Conservation (phyloP, 2,329 filamentous ascomycete species). For the Diatrype stigma region DNA sequence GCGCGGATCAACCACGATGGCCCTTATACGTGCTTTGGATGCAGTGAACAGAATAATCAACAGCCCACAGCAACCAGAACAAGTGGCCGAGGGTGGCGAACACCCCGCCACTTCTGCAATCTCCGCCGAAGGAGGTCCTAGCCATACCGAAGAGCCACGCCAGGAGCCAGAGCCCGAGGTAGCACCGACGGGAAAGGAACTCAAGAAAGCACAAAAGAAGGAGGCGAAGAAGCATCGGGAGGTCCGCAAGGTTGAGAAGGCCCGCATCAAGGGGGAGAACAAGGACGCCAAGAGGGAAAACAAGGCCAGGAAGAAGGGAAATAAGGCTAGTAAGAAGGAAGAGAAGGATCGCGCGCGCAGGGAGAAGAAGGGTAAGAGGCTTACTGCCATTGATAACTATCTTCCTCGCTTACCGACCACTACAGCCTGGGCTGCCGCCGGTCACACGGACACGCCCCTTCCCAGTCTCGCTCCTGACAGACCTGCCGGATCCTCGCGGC, state of each 20-base stretch:
- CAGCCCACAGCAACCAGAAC: neutral
- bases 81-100: neutral
- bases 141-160: neutral
- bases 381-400: neutral
- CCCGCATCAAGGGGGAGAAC: constrained; percentile 9
- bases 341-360: neutral
- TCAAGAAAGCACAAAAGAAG: neutral
- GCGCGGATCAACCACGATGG: neutral
- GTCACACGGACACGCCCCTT: neutral
- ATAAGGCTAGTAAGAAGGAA: constrained; percentile 3
- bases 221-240: constrained; percentile 13
- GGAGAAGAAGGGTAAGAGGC: neutral
- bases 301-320: constrained; percentile 13
- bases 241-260: constrained; percentile 9
- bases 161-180: neutral
- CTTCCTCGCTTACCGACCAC: neutral
- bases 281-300: constrained; percentile 14
- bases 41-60: neutral
- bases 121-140: neutral
- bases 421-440: neutral
- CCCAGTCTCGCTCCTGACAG: neutral
- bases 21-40: neutral
- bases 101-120: neutral
- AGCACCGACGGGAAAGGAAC: neutral
- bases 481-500: neutral